Evolutionary conservation across 305 asterid genomes (phyloP).

Genomic region (Plantago coronopus): DNA sequence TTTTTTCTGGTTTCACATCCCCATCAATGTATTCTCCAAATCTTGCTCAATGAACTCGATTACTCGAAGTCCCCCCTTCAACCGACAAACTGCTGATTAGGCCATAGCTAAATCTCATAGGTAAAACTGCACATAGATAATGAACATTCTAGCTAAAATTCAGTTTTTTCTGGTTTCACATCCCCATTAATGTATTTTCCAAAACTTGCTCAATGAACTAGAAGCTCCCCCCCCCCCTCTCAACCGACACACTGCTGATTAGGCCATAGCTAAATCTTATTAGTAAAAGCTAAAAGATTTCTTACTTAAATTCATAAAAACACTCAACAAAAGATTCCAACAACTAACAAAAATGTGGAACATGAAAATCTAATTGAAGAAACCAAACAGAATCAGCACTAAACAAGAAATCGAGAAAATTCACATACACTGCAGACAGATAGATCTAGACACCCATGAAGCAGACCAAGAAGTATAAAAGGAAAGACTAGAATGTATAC

Average conservation of each 20-base stretch:
- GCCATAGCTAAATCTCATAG: too few relatives aligned
- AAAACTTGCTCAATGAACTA: too few relatives aligned
- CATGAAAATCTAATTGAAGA: conserved; percentile 21
- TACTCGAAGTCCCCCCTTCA: too few relatives aligned
- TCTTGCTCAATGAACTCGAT: too few relatives aligned
- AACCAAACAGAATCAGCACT: not conserved
- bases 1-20: not conserved
- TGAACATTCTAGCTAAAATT: conserved; percentile 11
- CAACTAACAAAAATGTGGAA: too few relatives aligned
- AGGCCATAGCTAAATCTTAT: not conserved
- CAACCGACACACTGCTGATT: too few relatives aligned
- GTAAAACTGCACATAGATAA: too few relatives aligned
- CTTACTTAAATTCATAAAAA: conserved; percentile 4
- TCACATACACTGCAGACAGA: conserved; percentile 8
- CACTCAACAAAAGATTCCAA: not conserved
- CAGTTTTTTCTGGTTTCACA: not conserved
- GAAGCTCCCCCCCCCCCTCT: too few relatives aligned
- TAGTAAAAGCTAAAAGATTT: conserved; percentile 3
- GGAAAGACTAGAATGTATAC: conserved; percentile 42
- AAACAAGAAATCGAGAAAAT: conserved; percentile 14
- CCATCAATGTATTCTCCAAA: not conserved
- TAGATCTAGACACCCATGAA: conserved; percentile 15
- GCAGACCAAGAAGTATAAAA: too few relatives aligned
- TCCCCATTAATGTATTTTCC: not conserved
- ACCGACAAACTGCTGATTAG: too few relatives aligned